Evolutionary conservation across 352 stramenopile species (phyloP).

Genomic region (Lagenidium giganteum): DNA sequence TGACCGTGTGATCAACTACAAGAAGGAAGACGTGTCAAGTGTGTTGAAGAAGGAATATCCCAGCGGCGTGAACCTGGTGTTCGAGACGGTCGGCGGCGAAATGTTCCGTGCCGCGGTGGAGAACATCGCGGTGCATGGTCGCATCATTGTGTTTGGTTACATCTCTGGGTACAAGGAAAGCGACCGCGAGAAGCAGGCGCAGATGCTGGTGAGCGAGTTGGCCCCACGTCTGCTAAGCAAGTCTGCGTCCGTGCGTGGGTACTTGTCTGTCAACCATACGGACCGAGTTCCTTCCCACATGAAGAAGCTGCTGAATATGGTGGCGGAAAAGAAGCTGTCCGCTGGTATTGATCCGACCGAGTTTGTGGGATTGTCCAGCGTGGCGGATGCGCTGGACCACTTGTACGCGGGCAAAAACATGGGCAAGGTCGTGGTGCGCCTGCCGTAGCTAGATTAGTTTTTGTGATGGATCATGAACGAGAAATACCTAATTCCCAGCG

Average conservation of each 20-base stretch:
- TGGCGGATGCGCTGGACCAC: constrained; percentile 31
- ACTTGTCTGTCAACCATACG: constrained; percentile 11
- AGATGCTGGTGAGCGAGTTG: background rate
- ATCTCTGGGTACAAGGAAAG: constrained; percentile 27
- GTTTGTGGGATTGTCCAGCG: constrained; percentile 25
- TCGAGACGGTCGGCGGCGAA: constrained; percentile 28
- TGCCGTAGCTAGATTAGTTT: no score
- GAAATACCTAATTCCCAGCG: no score
- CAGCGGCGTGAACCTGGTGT: constrained; percentile 30
- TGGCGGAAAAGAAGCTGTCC: constrained; percentile 38
- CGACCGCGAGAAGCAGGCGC: constrained; percentile 14
- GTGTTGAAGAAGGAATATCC: constrained; percentile 38
- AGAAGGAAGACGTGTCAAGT: constrained; percentile 29
- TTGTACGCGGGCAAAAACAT: constrained; percentile 35
- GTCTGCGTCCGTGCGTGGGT: constrained; percentile 29
- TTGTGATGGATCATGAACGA: no score
- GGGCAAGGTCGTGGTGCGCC: constrained; percentile 35
- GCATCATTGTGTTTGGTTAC: constrained; percentile 25
- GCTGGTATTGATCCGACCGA: constrained; percentile 23
- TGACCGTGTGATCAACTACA: constrained; percentile 70
- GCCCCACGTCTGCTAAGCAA: constrained; percentile 7
- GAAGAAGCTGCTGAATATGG: constrained; percentile 27
- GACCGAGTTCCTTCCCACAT: constrained; percentile 31
- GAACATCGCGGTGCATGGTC: constrained; percentile 19
- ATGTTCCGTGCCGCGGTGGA: constrained; percentile 25